Conservation (phyloP, 192 early-diverging fungal species). For the Phlyctochytrium arcticum region DNA sequence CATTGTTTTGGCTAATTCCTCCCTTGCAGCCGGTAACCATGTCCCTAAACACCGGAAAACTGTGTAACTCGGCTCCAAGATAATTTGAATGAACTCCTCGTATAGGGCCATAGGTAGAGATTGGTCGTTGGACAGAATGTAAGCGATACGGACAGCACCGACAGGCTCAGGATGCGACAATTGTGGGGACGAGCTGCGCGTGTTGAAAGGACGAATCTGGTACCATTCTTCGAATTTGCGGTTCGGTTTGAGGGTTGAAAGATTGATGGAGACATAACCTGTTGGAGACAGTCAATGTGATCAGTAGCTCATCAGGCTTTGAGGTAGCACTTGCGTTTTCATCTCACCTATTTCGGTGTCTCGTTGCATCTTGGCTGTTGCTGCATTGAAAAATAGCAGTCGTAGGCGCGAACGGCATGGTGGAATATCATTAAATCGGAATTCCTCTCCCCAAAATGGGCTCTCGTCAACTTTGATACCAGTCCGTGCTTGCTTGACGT, state of each 20-base stretch:
- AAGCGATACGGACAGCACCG: conserved; percentile 22
- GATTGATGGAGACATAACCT: conserved; percentile 23
- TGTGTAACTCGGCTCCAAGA: conserved; percentile 35
- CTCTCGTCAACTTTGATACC: conserved; percentile 28
- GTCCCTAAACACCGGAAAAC: conserved; percentile 28
- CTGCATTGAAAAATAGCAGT: conserved; percentile 24
- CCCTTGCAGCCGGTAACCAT: conserved; percentile 21
- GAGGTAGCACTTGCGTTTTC: too few species aligned
- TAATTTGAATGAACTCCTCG: conserved; percentile 18
- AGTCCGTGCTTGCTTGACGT: conserved; percentile 41
- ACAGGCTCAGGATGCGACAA: too few species aligned
- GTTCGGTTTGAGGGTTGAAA: conserved; percentile 2
- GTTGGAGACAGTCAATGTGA: not conserved
- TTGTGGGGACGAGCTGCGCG: not conserved
- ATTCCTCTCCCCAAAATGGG: conserved; percentile 49
- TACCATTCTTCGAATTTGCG: conserved; percentile 16
- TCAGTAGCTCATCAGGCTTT: too few species aligned
- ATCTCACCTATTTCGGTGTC: conserved; percentile 27
- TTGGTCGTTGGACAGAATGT: conserved; percentile 28
- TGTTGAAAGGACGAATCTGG: conserved; percentile 19
- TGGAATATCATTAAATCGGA: conserved; percentile 34
- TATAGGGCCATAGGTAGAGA: conserved; percentile 35
- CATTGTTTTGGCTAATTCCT: conserved; percentile 35
- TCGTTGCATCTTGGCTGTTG: conserved; percentile 17
- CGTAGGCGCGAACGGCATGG: conserved; percentile 28